Conservation (phyloP, 257 asterid genomes). For the Plantago ovata region DNA sequence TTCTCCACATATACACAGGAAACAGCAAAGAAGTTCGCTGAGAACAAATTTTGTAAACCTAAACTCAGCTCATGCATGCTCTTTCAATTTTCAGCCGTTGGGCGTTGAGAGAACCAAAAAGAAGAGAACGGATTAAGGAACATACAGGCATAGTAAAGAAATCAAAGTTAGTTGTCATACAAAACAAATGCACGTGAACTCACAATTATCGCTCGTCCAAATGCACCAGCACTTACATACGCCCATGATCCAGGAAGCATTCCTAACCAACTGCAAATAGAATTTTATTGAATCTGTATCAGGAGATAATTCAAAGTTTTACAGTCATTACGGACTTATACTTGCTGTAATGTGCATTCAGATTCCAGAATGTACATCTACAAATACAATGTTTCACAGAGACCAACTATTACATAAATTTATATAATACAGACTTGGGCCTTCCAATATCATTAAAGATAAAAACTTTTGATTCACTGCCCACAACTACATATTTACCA, state of each 20-base stretch:
- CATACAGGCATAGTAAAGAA: no score
- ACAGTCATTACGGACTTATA: not conserved
- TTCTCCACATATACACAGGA: not conserved
- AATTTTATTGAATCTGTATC: slow-evolving; percentile 12
- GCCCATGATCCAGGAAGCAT: slow-evolving; percentile 99
- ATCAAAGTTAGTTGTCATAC: not conserved
- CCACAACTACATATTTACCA: not conserved
- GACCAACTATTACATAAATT: no score
- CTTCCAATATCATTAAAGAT: not conserved
- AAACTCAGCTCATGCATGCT: no score
- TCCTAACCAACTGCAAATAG: slow-evolving; percentile 80
- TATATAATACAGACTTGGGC: no score
- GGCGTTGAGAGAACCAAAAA: no score
- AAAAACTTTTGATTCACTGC: not conserved
- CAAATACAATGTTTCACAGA: not conserved
- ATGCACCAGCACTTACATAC: slow-evolving; percentile 96
- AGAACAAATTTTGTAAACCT: no score
- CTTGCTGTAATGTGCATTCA: not conserved
- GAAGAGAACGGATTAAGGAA: no score
- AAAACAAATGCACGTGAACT: slow-evolving; percentile 23
- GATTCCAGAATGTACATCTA: not conserved
- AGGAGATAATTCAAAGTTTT: not conserved
- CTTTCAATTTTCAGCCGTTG: no score
- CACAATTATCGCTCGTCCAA: slow-evolving; percentile 91
- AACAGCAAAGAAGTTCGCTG: no score